Conservation (phyloP, 441 rosid genomes). For the Croton setiger region DNA sequence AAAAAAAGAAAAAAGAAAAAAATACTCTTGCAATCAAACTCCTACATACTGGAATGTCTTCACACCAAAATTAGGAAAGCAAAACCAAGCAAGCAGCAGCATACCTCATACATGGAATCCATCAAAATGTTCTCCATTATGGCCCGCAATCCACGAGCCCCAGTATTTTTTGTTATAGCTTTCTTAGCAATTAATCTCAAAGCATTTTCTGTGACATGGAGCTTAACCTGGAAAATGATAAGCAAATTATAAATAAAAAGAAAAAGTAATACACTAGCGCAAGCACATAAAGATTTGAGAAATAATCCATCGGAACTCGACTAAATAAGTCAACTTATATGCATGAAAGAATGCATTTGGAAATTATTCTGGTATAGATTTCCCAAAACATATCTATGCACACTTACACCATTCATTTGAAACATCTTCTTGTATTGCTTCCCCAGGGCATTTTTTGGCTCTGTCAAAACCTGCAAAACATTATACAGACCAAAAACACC, state of each 20-base stretch:
- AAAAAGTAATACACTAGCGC: background rate
- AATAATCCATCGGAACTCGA: background rate
- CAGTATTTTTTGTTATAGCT: slow-evolving; percentile 85
- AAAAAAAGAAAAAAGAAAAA: too few relatives aligned
- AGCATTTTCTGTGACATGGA: slow-evolving; percentile 75
- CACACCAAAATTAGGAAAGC: background rate
- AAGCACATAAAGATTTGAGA: background rate
- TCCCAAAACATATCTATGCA: slow-evolving; percentile 11
- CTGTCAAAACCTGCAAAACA: slow-evolving; percentile 70
- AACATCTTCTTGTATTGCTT: slow-evolving; percentile 96
- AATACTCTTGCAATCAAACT: background rate
- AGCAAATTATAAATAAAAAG: background rate
- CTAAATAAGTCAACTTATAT: background rate
- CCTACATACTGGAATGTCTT: background rate
- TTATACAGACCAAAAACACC: background rate
- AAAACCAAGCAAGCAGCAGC: background rate
- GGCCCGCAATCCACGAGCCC: slow-evolving; percentile 90
- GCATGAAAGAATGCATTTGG: background rate
- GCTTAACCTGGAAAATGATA: slow-evolving; percentile 59
- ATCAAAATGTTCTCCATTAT: slow-evolving; percentile 82
- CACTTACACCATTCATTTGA: slow-evolving; percentile 86
- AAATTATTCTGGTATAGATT: background rate
- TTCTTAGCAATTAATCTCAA: slow-evolving; percentile 77
- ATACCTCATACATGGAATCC: slow-evolving; percentile 99
- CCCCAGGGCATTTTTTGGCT: slow-evolving; percentile 94